Evolutionary conservation across 192 early-diverging fungal genomes (phyloP), one percentile per base, ranked within the genome.

Genomic region (Piromyces sp.): DNA sequence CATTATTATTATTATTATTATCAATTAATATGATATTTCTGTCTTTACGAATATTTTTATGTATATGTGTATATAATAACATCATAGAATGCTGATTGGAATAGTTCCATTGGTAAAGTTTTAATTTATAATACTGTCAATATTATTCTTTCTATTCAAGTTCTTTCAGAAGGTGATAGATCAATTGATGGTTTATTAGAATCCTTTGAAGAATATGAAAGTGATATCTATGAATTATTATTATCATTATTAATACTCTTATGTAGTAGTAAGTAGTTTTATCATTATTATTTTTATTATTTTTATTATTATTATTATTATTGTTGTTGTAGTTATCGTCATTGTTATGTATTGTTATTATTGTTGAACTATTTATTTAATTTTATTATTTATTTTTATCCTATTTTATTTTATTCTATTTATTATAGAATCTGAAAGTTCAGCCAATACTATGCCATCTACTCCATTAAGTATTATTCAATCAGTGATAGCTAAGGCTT

Each of bases 401-500:
- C 16, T 40, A 15, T 40, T 40, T 13, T 40, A 15, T 40, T 13
- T 40, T 40, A 15, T 40, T 40, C 16, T 51, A 22, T 51, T 51
- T 22, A 51, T 13, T 22, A 5, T 22, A 51, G 42, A 68, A 68
- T 68, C 26, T 28, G 51, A 68, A 68, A 68, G 6, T n/a, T 9
- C 17, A 17, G 11, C 85, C 2, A 19, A 81, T 84, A 36, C 13
- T 84, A 29, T 28, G 29, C n/a, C 68, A 29, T 80, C 86, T 11
- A 79, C 78, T 42, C 81, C 85, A 29, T 82, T 81, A 30, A 15
- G 51, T 33, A 30, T 78, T 51, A 37, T 86, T 26, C 84, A 84
- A 78, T 81, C 80, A 1, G 29, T 30, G 28, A 79, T 87, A 19
- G 84, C 86, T 26, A 82, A 83, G 30, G 11, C 84, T 3, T 68